These are phyloP conservation scores for Teratosphaeriaceae sp. DNA, from an alignment of 2,329 filamentous ascomycete species.

Conservation along the genomic window DNA sequence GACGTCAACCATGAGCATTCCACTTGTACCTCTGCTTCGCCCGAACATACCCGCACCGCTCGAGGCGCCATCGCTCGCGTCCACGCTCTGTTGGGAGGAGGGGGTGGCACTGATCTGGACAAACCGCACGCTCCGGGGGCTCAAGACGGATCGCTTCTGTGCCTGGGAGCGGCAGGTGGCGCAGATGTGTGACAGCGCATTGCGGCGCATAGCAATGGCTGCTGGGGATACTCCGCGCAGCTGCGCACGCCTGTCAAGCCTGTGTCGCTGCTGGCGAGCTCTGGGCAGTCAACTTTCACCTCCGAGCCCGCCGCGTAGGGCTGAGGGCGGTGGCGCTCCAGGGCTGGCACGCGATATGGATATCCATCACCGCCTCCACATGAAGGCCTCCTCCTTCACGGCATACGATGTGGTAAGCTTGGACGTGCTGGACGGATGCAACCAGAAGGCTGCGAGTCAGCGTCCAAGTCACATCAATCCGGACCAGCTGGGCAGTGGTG, in stretches of 20 bases:
- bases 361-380: too few relatives aligned
- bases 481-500: too few relatives aligned
- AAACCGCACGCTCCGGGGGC: constrained; percentile 23
- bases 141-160: constrained; percentile 8
- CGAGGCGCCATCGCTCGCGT: constrained; percentile 17
- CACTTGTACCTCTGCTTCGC: not conserved
- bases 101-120: constrained; percentile 42
- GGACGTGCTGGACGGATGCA: too few relatives aligned
- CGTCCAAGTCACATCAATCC: too few relatives aligned
- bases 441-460: too few relatives aligned
- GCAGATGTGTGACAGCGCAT: constrained; percentile 22
- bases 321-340: not conserved
- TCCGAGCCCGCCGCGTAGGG: constrained; percentile 1
- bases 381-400: too few relatives aligned
- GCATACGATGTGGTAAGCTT: too few relatives aligned
- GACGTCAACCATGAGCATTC: not conserved
- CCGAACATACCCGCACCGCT: constrained; percentile 12
- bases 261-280: too few relatives aligned
- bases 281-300: too few relatives aligned
- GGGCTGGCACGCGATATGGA: too few relatives aligned
- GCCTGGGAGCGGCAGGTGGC: constrained; percentile 18
- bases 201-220: constrained; percentile 22
- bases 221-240: too few relatives aligned
- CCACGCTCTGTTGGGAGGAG: constrained; percentile 30
- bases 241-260: too few relatives aligned